Conservation (phyloP, 495 filamentous ascomycete species). For the Apodospora peruviana region DNA sequence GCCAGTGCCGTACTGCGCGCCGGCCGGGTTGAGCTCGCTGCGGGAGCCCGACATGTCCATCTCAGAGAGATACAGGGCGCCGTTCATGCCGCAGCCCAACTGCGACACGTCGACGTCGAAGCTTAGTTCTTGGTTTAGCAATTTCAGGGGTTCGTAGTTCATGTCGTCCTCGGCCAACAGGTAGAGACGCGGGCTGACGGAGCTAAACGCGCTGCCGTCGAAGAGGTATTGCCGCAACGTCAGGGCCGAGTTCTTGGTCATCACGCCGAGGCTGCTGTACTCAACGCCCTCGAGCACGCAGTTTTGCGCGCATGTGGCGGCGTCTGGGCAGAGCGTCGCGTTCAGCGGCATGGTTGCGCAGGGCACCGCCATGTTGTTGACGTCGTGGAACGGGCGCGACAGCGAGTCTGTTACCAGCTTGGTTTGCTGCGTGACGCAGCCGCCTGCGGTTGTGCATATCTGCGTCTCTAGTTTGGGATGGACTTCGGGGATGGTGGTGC, state of each 20-base stretch:
- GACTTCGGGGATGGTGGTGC: conserved; percentile 35
- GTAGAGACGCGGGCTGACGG: conserved; percentile 53
- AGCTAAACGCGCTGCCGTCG: conserved; percentile 19
- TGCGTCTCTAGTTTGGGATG: conserved; percentile 46
- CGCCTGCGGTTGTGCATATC: conserved; percentile 40
- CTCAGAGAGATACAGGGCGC: conserved; percentile 60
- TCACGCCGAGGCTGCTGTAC: conserved; percentile 43
- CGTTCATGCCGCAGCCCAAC: conserved; percentile 62
- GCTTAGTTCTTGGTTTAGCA: conserved; percentile 53
- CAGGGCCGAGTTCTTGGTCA: conserved; percentile 33
- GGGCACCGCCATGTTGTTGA: conserved; percentile 26
- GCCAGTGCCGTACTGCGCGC: conserved; percentile 60
- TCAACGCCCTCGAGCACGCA: conserved; percentile 43
- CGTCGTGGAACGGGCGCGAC: conserved; percentile 42
- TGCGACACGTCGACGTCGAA: conserved; percentile 61
- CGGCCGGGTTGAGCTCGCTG: conserved; percentile 51
- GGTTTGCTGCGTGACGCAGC: conserved; percentile 40
- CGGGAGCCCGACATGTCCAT: conserved; percentile 54
- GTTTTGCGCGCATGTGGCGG: conserved; percentile 43
- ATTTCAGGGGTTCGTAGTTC: conserved; percentile 56
- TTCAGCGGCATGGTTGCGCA: conserved; percentile 40
- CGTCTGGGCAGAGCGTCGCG: conserved; percentile 42
- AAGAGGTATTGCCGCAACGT: conserved; percentile 40
- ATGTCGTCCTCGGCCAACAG: conserved; percentile 47
- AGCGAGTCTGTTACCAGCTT: conserved; percentile 46